Evolutionary conservation across 2,329 filamentous ascomycete genomes (phyloP), one percentile per base, ranked within the genome.

Genomic region (Colletotrichum neosansevieriae): DNA sequence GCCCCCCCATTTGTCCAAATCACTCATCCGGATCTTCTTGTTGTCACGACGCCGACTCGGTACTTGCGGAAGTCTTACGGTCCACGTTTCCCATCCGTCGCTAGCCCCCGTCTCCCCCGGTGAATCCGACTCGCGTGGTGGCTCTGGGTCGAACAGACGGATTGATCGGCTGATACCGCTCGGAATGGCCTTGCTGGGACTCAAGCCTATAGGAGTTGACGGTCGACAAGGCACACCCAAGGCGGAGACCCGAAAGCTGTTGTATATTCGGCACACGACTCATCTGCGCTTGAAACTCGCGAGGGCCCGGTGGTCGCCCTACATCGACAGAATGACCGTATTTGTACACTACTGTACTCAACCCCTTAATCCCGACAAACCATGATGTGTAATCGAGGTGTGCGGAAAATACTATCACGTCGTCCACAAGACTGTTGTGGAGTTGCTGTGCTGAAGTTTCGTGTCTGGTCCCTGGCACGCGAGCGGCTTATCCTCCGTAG

Each of bases 261-360:
- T 59, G 47, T 68, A 58, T 59, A 68, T 65, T 21, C 40, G 49
- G 47, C 40, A 65, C 65, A 58, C 24, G 45, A 54, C 34, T 68
- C 65, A 68, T 56, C 65, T 68, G 61, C 61, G 38, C 38, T 68
- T 40, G 54, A 65, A 65, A 65, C 53, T 40, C 53, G 11, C 11
- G 11, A 15, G 60, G 38, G 45, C 47, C 38, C 32, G 29, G n/a
- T 19, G 15, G 29, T 36, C 32, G 50, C 50, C 32, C 32, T 54
- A 32, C n/a, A 38, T 53, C 50, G 29, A 54, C 29, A 54, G 50
- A 53, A 53, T 32, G 11, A 32, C 50, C 21, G 21, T 29, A 7
- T 9, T 7, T 45, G n/a, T 45, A 45, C 15, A n/a, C 15, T 29
- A 6, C 29, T 29, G 29, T 29, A 29, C 29, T 7, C 9, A 19